Base-by-base conservation (phyloP, 1,139 yeast genomes). In the Taphrina communis region DNA sequence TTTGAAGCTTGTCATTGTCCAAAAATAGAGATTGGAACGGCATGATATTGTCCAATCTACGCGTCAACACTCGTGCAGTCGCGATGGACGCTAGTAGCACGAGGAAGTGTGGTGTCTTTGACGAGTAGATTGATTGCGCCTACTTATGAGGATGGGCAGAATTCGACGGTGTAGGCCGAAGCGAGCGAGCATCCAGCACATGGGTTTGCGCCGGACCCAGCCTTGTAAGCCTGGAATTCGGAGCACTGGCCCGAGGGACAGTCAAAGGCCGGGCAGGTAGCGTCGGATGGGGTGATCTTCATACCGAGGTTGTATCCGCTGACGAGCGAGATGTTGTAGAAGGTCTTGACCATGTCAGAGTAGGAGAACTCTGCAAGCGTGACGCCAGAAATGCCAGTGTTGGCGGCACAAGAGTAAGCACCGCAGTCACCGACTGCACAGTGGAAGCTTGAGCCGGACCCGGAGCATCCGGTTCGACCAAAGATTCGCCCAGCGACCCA, bases 351-450 rank as follows among this genome's bases (percentile, higher is more conserved):
- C 67, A 55, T 63, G 56, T 56, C 67, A 46, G 67, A 63, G 46
- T 57, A 63, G 67, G 61, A 53, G 48, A 63, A 63, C 67, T 63
- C 67, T 50, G 67, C 67, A 14, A 63, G 67, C 21, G 67, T 63
- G 61, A 63, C 67, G 14, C 67, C 67, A 12, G 44, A 31, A 25
- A 63, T 55, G 19, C 67, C 67, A 39, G 67, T 63, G 39, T 38
- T 55, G 53, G 19, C 25, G 21, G 42, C 53, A n/a, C 67, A 63
- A 21, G 41, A 39, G 56, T 36, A 48, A 19, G 48, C 53, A 48
- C 67, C 67, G 52, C 67, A 63, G 67, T 63, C 67, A 46, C 67
- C 67, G 52, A 46, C 56, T n/a, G 60, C 60, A 39, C 67, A 63
- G 56, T 44, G 44, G 35, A 56, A 63, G 60, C 36, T 36, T n/a